These are phyloP conservation scores for Spergularia marina DNA, from an alignment of 148 eudicot species.

Conservation along the genomic window DNA sequence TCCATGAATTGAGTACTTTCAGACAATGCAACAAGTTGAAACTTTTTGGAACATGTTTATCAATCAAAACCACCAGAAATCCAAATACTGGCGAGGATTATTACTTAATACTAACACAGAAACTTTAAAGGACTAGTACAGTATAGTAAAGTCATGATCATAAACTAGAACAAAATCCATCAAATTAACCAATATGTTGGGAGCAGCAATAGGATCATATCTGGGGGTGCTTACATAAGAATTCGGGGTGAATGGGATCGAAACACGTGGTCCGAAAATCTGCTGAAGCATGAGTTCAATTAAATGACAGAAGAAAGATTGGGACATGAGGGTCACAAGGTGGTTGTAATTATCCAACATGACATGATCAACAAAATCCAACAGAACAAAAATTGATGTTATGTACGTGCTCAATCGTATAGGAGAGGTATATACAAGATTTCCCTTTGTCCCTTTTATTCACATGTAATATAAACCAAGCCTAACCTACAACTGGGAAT, in stretches of 20 bases:
- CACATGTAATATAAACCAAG: constrained; percentile 28
- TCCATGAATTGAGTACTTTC: too few relatives aligned
- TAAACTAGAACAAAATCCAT: too few relatives aligned
- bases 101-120: too few relatives aligned
- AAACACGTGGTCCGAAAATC: background rate
- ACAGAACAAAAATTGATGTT: constrained; percentile 11
- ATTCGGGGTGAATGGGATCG: background rate
- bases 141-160: too few relatives aligned
- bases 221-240: background rate
- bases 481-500: constrained; percentile 19
- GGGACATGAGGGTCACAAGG: constrained; percentile 10
- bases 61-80: too few relatives aligned
- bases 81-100: too few relatives aligned
- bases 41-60: too few relatives aligned
- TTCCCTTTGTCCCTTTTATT: constrained; percentile 26
- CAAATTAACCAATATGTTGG: background rate
- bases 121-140: too few relatives aligned
- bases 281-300: background rate
- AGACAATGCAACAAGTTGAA: too few relatives aligned
- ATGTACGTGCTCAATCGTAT: too few relatives aligned
- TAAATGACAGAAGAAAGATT: background rate
- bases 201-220: too few relatives aligned
- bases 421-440: constrained; percentile 16
- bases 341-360: constrained; percentile 8
- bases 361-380: constrained; percentile 11